Base-by-base conservation (phyloP, 23 red algal genomes). In the Gracilaria caudata region DNA sequence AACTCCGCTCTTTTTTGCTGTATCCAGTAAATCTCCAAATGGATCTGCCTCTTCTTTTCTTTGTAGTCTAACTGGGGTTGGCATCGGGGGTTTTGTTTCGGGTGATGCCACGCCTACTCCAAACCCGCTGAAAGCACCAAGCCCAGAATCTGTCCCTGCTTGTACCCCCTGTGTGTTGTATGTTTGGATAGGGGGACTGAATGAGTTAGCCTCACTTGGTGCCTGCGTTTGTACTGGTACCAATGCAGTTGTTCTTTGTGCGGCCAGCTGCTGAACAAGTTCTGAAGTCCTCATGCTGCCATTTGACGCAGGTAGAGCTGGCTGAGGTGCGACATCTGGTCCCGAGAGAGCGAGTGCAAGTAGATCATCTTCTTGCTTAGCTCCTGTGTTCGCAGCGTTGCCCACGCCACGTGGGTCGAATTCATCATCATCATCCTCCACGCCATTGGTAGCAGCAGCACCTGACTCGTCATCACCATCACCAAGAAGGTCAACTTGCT, bases 401-500 rank as follows among this genome's bases (percentile, higher is more conserved):
- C 79, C 80, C 9, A 38, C 43, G n/a, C 79, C 89, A 21, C 89
- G 56, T 25, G 89, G 89, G 51, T 92, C 68, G 59, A 92, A 92
- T 25, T 83, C 89, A 45, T 92, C 89, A 66, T 92, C 89, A 59
- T 92, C 79, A 24, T 77, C 89, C 20, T 54, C 49, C 49, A 32
- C 28, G 61, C 25, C 64, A 49, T 77, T 45, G 41, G 49, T 53
- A 53, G 49, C 49, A 17, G 49, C 13, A 53, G 49, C 49, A 61
- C 84, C 66, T 55, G 82, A 92, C 23, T 83, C 88, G 64, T 92
- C 88, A 64, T 92, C 88, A 57, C 82, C 78, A 88, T 77, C 88
- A 21, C 88, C 88, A 36, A 92, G 79, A 55, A 92, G 78, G 51
- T 92, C 88, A 41, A 64, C 77, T 61, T 57, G 39, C 45, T 71